Percentiles rank a stretch among this genome's conserved stretches.
phyloP scores from a whole-genome alignment of 2,329 filamentous ascomycete genomes.

The Diaporthe velutina region DNA sequence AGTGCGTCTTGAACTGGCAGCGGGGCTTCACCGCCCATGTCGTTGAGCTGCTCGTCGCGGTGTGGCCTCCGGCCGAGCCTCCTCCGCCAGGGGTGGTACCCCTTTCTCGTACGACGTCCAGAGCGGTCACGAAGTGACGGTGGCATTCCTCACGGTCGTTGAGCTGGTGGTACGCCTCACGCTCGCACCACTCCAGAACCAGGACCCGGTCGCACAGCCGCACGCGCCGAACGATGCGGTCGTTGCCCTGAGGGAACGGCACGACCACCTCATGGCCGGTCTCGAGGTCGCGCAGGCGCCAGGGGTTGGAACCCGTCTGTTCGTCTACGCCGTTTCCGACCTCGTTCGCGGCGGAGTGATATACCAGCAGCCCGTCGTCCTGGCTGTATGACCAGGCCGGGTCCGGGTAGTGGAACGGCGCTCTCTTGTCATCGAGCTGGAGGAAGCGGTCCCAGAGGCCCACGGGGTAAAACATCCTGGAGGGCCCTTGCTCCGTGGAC shows the following conservation, averaged over 20 bases:
- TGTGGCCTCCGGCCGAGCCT: too few species aligned
- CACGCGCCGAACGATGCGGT: constrained; percentile 66
- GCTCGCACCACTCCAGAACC: constrained; percentile 74
- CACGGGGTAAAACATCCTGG: constrained; percentile 49
- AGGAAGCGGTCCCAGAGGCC: constrained; percentile 61
- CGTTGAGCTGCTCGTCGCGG: constrained; percentile 33
- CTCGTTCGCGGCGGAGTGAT: constrained; percentile 47
- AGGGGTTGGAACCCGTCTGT: constrained; percentile 43
- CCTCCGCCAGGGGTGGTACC: too few species aligned
- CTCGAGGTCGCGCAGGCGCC: constrained; percentile 64
- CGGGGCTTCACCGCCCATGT: constrained; percentile 63
- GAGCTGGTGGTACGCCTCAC: constrained; percentile 60
- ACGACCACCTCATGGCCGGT: constrained; percentile 57
- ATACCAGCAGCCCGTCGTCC: constrained; percentile 68
- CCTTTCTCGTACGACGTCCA: constrained; percentile 56
- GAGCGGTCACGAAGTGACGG: constrained; percentile 71
- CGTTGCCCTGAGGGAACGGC: constrained; percentile 61
- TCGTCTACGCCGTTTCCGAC: constrained; percentile 3
- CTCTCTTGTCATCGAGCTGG: constrained; percentile 54
- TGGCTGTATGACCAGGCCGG: constrained; percentile 66
- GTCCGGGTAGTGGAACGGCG: constrained; percentile 60
- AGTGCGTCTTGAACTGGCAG: constrained; percentile 72
- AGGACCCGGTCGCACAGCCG: constrained; percentile 67
- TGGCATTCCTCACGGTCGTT: constrained; percentile 65
- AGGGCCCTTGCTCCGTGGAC: constrained; percentile 38